A percentile compares a stretch with the other conserved stretches of the same genome.
These are phyloP conservation scores for Hylodesmum podocarpum DNA, from an alignment of 306 rosid genomes.

Conservation along the genomic window DNA sequence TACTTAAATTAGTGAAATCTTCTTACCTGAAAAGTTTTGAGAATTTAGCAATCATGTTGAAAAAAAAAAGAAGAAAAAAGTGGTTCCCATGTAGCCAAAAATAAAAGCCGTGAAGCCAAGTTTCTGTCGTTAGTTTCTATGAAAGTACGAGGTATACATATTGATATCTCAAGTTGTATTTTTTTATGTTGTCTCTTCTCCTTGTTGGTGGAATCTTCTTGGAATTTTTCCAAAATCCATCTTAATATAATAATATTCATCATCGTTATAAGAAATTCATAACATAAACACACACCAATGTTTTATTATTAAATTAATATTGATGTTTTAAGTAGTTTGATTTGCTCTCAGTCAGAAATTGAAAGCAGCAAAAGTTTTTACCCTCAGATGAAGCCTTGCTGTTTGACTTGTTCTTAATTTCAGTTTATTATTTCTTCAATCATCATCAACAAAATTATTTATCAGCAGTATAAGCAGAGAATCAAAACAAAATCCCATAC, in stretches of 20 bases:
- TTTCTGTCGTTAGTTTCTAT: background rate
- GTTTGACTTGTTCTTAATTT: background rate
- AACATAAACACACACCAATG: too few relatives aligned
- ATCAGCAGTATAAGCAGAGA: background rate
- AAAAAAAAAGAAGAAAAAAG: too few relatives aligned
- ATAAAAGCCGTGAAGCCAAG: too few relatives aligned
- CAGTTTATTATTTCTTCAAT: background rate
- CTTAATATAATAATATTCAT: background rate
- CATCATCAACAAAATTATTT: background rate
- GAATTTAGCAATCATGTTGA: too few relatives aligned
- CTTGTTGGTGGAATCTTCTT: background rate
- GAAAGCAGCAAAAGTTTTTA: background rate
- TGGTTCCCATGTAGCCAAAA: too few relatives aligned
- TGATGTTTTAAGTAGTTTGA: background rate
- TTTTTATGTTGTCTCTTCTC: background rate
- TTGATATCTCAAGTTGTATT: background rate
- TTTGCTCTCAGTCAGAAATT: background rate
- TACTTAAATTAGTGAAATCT: too few relatives aligned
- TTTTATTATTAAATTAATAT: background rate
- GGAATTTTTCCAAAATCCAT: background rate
- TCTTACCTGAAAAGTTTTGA: too few relatives aligned
- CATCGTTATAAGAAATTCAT: background rate
- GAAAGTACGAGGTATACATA: background rate
- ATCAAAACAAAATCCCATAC: background rate
- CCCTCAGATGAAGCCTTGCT: background rate